Percentiles rank a stretch among this genome's conserved stretches.
phyloP scores from a whole-genome alignment of 176 grass and related monocot genomes.

The Juncus inflexus region DNA sequence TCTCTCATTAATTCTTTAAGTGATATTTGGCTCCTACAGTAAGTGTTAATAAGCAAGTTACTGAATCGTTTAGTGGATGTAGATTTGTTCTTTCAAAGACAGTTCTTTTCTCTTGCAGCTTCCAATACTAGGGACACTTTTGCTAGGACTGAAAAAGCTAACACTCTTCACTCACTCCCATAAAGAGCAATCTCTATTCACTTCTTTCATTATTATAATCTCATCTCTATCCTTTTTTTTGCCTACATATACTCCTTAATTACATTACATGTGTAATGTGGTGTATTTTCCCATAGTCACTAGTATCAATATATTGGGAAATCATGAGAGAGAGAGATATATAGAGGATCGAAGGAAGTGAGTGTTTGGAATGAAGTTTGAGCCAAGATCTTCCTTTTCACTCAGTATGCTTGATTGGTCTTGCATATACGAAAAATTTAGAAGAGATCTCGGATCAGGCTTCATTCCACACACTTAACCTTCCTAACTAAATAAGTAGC shows the following conservation, averaged over 20 bases:
- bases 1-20: neutral
- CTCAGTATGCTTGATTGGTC: neutral
- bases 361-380: conserved; percentile 50
- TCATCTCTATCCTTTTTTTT: neutral
- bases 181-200: conserved; percentile 1
- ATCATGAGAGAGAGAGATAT: conserved; percentile 10
- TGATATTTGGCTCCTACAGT: neutral
- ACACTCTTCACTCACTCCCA: conserved; percentile 2
- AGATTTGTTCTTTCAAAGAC: neutral
- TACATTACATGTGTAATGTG: too few relatives aligned
- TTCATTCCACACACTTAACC: conserved; percentile 40
- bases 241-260: neutral
- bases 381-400: conserved; percentile 32
- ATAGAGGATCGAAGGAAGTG: conserved; percentile 12
- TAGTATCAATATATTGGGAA: neutral
- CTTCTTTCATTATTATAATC: neutral
- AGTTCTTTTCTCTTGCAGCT: too few relatives aligned
- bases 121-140: too few relatives aligned
- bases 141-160: too few relatives aligned
- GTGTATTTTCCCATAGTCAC: neutral
- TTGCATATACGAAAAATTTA: neutral
- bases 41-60: neutral
- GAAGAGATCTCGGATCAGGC: conserved; percentile 44
- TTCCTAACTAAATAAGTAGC: neutral
- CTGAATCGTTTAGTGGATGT: neutral